Conservation (phyloP, 208 protist species). For the Angomonas ambiguus region DNA sequence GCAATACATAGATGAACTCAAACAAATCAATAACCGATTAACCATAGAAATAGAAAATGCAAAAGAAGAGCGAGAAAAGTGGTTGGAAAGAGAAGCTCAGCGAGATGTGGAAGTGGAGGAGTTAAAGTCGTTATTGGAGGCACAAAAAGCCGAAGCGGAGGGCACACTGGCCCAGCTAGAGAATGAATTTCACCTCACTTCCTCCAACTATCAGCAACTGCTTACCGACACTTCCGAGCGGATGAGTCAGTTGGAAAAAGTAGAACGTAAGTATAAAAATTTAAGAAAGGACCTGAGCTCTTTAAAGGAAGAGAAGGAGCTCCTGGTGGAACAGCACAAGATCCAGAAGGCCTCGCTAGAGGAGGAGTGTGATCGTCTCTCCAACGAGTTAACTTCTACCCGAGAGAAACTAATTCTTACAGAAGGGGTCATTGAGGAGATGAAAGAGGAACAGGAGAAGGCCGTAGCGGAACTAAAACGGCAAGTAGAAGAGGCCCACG, state of each 20-base stretch:
- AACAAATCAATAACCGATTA: slow-evolving; percentile 4
- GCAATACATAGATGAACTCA: slow-evolving; percentile 16
- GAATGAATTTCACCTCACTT: slow-evolving; percentile 58
- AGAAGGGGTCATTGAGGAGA: slow-evolving; percentile 27
- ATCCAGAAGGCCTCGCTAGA: slow-evolving; percentile 21
- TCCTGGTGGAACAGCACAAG: slow-evolving; percentile 10
- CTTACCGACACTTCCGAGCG: slow-evolving; percentile 58
- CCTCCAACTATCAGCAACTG: slow-evolving; percentile 59
- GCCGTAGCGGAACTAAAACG: slow-evolving; percentile 35
- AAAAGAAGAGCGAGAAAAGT: not conserved
- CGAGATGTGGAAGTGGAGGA: slow-evolving; percentile 15
- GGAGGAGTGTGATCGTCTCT: slow-evolving; percentile 18
- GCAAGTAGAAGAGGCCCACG: slow-evolving; percentile 34
- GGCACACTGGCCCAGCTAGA: slow-evolving; percentile 41
- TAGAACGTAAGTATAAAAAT: slow-evolving; percentile 64
- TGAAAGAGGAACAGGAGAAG: slow-evolving; percentile 25
- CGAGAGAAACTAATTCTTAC: slow-evolving; percentile 24
- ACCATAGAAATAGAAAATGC: slow-evolving; percentile 4
- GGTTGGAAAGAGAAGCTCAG: slow-evolving; percentile 8
- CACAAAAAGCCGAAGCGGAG: slow-evolving; percentile 13
- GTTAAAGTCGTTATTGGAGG: slow-evolving; percentile 9
- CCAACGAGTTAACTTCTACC: slow-evolving; percentile 21
- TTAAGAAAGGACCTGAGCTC: slow-evolving; percentile 45
- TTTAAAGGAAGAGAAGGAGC: slow-evolving; percentile 27
- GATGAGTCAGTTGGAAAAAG: slow-evolving; percentile 53